phyloP scores from a whole-genome alignment of 2,329 filamentous ascomycete species.

The Emergomyces pasteurianus region DNA sequence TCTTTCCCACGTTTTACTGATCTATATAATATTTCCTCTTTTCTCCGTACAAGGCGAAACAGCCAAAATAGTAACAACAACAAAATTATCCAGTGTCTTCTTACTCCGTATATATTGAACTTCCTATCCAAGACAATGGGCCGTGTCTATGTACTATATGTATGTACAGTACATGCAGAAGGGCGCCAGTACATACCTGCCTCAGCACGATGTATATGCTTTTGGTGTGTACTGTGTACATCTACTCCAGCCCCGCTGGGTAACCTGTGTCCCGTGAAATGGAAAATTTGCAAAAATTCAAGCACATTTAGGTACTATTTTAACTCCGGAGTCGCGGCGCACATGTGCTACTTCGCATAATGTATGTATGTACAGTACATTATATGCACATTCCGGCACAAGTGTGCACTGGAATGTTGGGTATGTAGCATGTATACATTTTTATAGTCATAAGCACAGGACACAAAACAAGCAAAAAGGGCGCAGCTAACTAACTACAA shows the following conservation, averaged over 20 bases:
- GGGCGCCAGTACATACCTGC: background rate
- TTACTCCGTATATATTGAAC: background rate
- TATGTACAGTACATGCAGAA: background rate
- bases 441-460: no score
- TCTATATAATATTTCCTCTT: no score
- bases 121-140: background rate
- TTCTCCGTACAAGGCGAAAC: background rate
- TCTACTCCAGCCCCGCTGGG: background rate
- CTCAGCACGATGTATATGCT: background rate
- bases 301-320: background rate
- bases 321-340: background rate
- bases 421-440: no score
- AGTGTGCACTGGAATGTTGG: no score
- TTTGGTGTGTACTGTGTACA: background rate
- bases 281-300: background rate
- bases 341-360: background rate
- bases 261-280: background rate
- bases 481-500: no score
- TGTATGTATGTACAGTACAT: background rate
- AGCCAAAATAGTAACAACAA: background rate
- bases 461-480: no score
- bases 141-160: background rate
- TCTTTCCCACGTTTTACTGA: background rate
- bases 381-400: background rate
- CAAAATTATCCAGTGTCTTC: background rate